Percentiles rank a stretch among this genome's conserved stretches.
Evolutionary conservation across 1,284 basidiomycete species (phyloP).

Genomic region (Cutaneotrichosporon mucoides): DNA sequence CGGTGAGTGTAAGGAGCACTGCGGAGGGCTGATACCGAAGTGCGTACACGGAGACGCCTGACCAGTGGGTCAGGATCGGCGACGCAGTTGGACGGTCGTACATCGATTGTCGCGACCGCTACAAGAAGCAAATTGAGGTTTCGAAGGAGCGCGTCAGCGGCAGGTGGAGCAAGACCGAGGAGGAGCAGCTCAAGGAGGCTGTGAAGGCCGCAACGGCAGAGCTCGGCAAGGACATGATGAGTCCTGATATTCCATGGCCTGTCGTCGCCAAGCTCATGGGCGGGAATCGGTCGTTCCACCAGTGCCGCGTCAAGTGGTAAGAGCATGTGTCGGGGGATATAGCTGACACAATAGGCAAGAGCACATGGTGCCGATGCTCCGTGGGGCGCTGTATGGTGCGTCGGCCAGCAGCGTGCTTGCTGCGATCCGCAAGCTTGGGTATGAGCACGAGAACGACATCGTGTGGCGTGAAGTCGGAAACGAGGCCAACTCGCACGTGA

Average conservation of each 20-base stretch:
- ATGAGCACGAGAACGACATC: conserved; percentile 12
- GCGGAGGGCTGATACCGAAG: conserved; percentile 11
- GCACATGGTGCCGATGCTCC: conserved; percentile 7
- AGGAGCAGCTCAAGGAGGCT: conserved; percentile 15
- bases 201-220: conserved; percentile 23
- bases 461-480: conserved; percentile 8
- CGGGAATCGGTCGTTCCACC: conserved; percentile 22
- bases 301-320: conserved; percentile 35
- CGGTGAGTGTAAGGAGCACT: conserved; percentile 19
- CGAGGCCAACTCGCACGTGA: conserved; percentile 3
- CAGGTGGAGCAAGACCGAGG: conserved; percentile 26
- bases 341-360: conserved; percentile 8
- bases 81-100: conserved; percentile 33
- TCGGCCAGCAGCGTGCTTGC: conserved; percentile 4
- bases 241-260: conserved; percentile 31
- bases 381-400: conserved; percentile 3
- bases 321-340: neutral
- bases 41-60: conserved; percentile 27
- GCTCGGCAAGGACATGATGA: conserved; percentile 18
- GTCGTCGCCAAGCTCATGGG: conserved; percentile 27
- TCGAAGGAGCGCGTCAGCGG: conserved; percentile 16
- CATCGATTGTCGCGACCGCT: conserved; percentile 39
- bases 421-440: conserved; percentile 4
- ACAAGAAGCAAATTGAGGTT: conserved; percentile 26
- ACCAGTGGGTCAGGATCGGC: conserved; percentile 38